Percentiles rank a stretch among this genome's conserved stretches.
Evolutionary conservation across 73 alveolate genomes (phyloP).

Genomic region (Blepharisma japonicum): DNA sequence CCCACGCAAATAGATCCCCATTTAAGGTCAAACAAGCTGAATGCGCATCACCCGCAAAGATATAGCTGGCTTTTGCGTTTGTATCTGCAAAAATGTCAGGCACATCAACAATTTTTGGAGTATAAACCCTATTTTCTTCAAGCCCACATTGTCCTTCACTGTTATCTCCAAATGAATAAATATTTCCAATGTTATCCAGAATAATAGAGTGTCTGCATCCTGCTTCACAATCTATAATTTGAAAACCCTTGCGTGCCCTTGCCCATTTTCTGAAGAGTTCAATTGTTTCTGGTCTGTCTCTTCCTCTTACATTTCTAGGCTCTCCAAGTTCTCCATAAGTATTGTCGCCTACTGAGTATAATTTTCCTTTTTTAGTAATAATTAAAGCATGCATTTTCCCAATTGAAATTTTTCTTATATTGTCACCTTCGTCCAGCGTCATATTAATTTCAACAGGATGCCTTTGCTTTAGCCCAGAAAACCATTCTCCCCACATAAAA

Average conservation of each 20-base stretch:
- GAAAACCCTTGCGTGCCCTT: background rate
- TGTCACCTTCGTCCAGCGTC: background rate
- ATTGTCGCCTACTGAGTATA: background rate
- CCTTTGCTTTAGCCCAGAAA: too few relatives aligned
- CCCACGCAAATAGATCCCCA: conserved; percentile 14
- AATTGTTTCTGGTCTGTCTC: background rate
- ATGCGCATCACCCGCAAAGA: background rate
- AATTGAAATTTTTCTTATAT: background rate
- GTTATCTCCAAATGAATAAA: conserved; percentile 63
- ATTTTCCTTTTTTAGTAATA: background rate
- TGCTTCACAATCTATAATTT: conserved; percentile 38
- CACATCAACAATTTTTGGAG: background rate
- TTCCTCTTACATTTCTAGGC: background rate
- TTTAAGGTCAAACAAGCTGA: background rate
- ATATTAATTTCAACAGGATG: too few relatives aligned
- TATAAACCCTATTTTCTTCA: background rate
- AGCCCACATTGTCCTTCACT: conserved; percentile 56
- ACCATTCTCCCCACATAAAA: too few relatives aligned
- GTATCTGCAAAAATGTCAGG: background rate
- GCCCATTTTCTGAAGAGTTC: background rate
- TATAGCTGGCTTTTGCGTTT: background rate
- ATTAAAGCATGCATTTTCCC: background rate
- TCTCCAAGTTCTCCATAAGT: background rate
- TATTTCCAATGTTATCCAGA: conserved; percentile 43
- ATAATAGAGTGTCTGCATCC: conserved; percentile 61